A percentile compares a stretch with the other conserved stretches of the same genome.
Evolutionary conservation across 2,329 filamentous ascomycete genomes (phyloP).

Genomic region (Mycocentrospora acerina): DNA sequence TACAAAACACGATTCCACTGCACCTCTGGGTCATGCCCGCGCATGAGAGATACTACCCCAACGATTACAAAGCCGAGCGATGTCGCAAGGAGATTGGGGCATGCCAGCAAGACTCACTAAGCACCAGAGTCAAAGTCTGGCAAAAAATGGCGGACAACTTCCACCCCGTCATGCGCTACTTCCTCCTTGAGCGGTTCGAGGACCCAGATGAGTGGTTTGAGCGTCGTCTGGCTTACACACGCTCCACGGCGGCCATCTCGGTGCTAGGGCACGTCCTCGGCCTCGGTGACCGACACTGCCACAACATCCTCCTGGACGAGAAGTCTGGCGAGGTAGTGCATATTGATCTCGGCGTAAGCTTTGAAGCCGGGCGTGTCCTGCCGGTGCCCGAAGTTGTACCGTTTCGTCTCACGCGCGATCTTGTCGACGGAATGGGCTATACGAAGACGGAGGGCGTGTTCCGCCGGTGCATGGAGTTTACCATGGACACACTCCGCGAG

Average conservation of each 20-base stretch:
- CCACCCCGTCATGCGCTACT: constrained; percentile 91
- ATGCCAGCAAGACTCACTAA: constrained; percentile 68
- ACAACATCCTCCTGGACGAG: constrained; percentile 93
- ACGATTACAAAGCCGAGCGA: constrained; percentile 72
- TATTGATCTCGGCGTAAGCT: constrained; percentile 95
- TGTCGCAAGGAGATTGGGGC: constrained; percentile 79
- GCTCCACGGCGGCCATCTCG: constrained; percentile 90
- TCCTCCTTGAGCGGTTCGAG: constrained; percentile 92
- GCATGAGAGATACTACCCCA: constrained; percentile 82
- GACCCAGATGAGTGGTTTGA: constrained; percentile 97
- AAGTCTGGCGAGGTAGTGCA: constrained; percentile 92
- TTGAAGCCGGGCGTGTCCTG: constrained; percentile 93
- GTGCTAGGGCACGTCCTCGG: constrained; percentile 93
- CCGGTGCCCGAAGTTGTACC: constrained; percentile 95
- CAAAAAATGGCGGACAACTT: constrained; percentile 78
- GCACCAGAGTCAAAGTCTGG: constrained; percentile 73
- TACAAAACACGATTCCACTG: constrained; percentile 86
- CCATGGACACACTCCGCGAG: constrained; percentile 88
- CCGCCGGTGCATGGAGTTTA: constrained; percentile 97
- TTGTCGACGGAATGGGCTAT: constrained; percentile 96
- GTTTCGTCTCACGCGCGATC: constrained; percentile 89
- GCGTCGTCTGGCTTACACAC: constrained; percentile 84
- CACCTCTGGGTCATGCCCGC: constrained; percentile 91
- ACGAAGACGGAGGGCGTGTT: constrained; percentile 96
- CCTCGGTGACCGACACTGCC: constrained; percentile 89